These are phyloP conservation scores for Anethum foeniculum DNA, from an alignment of 140 eudicot genomes.

Conservation along the genomic window DNA sequence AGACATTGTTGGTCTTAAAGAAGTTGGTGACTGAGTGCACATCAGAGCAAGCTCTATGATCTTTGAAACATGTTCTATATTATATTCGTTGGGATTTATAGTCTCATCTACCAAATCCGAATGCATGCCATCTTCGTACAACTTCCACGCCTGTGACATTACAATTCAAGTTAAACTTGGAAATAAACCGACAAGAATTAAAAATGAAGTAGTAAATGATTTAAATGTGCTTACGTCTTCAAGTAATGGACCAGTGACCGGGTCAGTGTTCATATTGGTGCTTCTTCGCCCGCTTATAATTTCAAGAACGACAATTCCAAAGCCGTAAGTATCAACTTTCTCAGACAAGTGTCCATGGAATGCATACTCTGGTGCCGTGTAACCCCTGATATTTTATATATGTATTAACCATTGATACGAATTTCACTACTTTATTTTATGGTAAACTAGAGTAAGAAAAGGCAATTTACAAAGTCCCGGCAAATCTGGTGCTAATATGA, in stretches of 20 bases:
- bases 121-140: conserved; percentile 26
- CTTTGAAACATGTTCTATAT: conserved; percentile 21
- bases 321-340: conserved; percentile 33
- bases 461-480: conserved; percentile 44
- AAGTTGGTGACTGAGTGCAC: conserved; percentile 38
- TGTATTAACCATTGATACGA: not conserved
- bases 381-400: conserved; percentile 10
- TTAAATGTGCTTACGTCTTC: conserved; percentile 25
- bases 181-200: not conserved
- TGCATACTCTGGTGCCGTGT: conserved; percentile 49
- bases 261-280: conserved; percentile 16
- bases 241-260: conserved; percentile 28
- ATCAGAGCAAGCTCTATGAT: conserved; percentile 32
- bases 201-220: not conserved
- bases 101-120: conserved; percentile 30
- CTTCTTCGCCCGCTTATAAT: conserved; percentile 37
- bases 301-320: conserved; percentile 25
- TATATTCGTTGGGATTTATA: conserved; percentile 21
- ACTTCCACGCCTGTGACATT: conserved; percentile 33
- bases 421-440: not conserved
- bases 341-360: conserved; percentile 46
- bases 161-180: not conserved
- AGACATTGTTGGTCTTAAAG: conserved; percentile 45
- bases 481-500: conserved; percentile 45
- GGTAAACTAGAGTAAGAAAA: not conserved